Conservation (phyloP, 805 yeast species). For the Lachancea lanzarotensis region DNA sequence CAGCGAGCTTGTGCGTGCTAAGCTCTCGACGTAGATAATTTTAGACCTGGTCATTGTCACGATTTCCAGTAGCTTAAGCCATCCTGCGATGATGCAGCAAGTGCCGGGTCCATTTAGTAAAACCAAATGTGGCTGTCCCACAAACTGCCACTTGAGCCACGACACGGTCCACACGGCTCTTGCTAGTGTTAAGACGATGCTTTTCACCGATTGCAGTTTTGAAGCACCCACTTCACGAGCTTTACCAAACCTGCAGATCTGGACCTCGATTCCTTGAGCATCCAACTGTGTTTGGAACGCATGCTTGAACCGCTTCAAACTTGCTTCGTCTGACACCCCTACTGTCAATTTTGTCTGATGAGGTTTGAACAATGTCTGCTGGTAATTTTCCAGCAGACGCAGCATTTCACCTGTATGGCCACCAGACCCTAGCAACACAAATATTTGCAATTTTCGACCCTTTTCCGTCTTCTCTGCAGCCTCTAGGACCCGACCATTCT, state of each 20-base stretch:
- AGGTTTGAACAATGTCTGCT: slow-evolving; percentile 41
- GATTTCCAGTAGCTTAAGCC: slow-evolving; percentile 25
- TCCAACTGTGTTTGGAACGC: slow-evolving; percentile 3
- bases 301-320: slow-evolving; percentile 34
- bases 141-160: slow-evolving; percentile 15
- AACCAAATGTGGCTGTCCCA: slow-evolving; percentile 22
- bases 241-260: slow-evolving; percentile 25
- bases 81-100: slow-evolving; percentile 28
- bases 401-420: slow-evolving; percentile 97
- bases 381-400: slow-evolving; percentile 45
- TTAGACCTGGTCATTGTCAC: slow-evolving; percentile 42
- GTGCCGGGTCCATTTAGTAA: slow-evolving; percentile 38
- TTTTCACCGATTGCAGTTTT: slow-evolving; percentile 24
- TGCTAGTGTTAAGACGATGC: slow-evolving; percentile 31
- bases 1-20: slow-evolving; percentile 71
- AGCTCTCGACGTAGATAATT: slow-evolving; percentile 80
- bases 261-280: slow-evolving; percentile 7
- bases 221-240: slow-evolving; percentile 38
- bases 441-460: slow-evolving; percentile 11
- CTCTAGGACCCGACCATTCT: not conserved
- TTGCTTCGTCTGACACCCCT: slow-evolving; percentile 33
- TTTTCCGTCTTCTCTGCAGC: not conserved
- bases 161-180: slow-evolving; percentile 18
- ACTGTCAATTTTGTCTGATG: slow-evolving; percentile 34
- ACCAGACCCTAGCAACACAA: slow-evolving; percentile 86